These are phyloP conservation scores for Neurospora sp. DNA, from an alignment of 2,329 filamentous ascomycete species.

Conservation along the genomic window DNA sequence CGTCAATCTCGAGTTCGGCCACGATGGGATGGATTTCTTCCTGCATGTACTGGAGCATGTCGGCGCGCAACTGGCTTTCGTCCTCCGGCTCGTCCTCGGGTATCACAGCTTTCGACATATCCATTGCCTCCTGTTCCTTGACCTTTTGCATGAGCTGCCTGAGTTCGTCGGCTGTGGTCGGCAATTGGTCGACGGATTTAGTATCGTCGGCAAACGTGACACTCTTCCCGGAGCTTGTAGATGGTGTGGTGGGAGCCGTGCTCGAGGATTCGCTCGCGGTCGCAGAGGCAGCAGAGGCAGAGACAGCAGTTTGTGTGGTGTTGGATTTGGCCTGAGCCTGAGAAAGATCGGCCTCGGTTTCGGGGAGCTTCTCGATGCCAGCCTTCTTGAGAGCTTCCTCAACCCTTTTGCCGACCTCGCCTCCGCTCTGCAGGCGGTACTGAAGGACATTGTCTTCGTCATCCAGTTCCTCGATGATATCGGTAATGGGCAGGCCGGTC, in stretches of 20 bases:
- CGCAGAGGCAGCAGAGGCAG: not conserved
- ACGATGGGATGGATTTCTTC: slow-evolving; percentile 86
- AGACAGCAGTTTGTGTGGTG: not conserved
- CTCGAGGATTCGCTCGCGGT: not conserved
- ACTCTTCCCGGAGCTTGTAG: slow-evolving; percentile 37
- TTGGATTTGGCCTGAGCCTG: slow-evolving; percentile 5
- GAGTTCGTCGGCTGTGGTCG: slow-evolving; percentile 36
- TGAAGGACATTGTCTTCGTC: slow-evolving; percentile 79
- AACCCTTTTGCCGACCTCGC: slow-evolving; percentile 56
- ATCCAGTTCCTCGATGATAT: slow-evolving; percentile 87
- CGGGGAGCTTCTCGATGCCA: slow-evolving; percentile 42
- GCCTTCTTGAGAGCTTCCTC: slow-evolving; percentile 66
- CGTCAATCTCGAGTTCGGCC: slow-evolving; percentile 79
- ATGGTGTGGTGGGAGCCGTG: not conserved
- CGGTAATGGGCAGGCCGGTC: slow-evolving; percentile 68
- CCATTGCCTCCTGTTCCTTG: slow-evolving; percentile 41
- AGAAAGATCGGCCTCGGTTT: slow-evolving; percentile 11
- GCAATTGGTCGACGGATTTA: slow-evolving; percentile 33
- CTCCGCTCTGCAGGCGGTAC: slow-evolving; percentile 55
- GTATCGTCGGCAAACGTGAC: slow-evolving; percentile 56
- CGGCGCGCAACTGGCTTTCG: slow-evolving; percentile 67
- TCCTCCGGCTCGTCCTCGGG: slow-evolving; percentile 70
- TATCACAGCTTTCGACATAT: slow-evolving; percentile 43
- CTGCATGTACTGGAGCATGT: slow-evolving; percentile 87
- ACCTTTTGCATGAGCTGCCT: slow-evolving; percentile 49